Evolutionary conservation across 192 early-diverging fungal species (phyloP).

Genomic region (Podila verticillata): DNA sequence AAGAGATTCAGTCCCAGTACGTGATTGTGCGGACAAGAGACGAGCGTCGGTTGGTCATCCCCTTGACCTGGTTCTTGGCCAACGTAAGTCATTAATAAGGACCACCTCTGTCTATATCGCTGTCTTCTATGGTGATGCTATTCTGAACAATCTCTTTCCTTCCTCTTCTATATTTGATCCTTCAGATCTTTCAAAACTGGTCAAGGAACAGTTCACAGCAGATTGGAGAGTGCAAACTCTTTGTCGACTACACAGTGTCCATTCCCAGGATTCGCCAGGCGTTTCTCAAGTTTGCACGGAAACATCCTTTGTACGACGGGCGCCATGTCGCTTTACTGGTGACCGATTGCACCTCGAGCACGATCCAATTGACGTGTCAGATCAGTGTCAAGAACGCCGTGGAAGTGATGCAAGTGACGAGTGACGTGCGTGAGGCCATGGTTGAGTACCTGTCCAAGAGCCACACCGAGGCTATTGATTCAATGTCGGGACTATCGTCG

Average conservation of each 20-base stretch:
- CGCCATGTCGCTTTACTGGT: conserved; percentile 33
- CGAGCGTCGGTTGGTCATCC: conserved; percentile 49
- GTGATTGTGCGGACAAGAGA: conserved; percentile 50
- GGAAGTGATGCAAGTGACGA: conserved; percentile 40
- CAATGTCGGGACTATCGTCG: neutral
- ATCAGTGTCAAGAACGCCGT: conserved; percentile 38
- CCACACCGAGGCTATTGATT: neutral
- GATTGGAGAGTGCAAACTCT: conserved; percentile 44
- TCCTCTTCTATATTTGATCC: no score
- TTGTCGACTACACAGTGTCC: conserved; percentile 16
- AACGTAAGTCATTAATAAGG: conserved; percentile 16
- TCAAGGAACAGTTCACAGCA: conserved; percentile 43
- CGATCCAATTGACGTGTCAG: conserved; percentile 33
- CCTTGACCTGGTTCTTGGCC: conserved; percentile 47
- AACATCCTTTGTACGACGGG: conserved; percentile 30
- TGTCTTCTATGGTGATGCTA: no score
- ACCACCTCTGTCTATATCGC: neutral
- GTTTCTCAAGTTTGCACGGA: conserved; percentile 38
- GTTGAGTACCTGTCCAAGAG: conserved; percentile 31
- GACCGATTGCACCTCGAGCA: conserved; percentile 12
- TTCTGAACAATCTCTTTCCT: no score
- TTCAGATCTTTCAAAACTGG: conserved; percentile 52
- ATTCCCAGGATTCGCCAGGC: conserved; percentile 35
- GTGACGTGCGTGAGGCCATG: conserved; percentile 43
- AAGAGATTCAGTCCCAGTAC: conserved; percentile 56